A percentile compares a stretch with the other conserved stretches of the same genome.
phyloP scores from a whole-genome alignment of 2,329 filamentous ascomycete species.

The Colletotrichum magnum region DNA sequence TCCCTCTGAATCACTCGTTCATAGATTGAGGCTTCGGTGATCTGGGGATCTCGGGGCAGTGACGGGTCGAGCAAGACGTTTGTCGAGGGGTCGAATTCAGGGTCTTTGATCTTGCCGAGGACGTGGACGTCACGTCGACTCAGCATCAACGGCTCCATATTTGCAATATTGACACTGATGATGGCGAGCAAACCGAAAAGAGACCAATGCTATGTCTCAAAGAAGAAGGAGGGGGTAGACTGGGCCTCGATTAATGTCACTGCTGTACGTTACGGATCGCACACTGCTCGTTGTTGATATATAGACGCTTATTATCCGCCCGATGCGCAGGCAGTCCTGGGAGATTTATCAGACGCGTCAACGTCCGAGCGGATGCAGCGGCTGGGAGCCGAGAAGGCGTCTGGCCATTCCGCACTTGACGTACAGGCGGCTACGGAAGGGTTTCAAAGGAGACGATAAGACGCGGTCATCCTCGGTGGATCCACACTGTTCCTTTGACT shows the following conservation, averaged over 20 bases:
- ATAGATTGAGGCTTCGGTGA: conserved; percentile 66
- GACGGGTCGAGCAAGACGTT: conserved; percentile 68
- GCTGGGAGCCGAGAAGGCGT: conserved; percentile 7
- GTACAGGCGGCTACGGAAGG: conserved; percentile 36
- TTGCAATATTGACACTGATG: not conserved
- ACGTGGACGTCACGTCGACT: conserved; percentile 73
- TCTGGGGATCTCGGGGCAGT: conserved; percentile 70
- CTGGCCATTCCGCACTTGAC: conserved; percentile 34
- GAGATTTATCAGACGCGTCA: conserved; percentile 23
- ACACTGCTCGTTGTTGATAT: not conserved
- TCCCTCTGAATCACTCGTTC: conserved; percentile 65
- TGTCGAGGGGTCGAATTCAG: conserved; percentile 71
- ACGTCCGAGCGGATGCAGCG: conserved; percentile 5
- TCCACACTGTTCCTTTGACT: conserved; percentile 8
- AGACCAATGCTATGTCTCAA: not conserved
- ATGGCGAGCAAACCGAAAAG: conserved; percentile 2
- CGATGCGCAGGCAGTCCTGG: not conserved
- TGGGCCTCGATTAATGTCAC: not conserved
- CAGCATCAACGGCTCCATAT: conserved; percentile 65
- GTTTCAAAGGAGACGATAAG: conserved; percentile 24
- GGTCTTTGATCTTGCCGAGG: conserved; percentile 77
- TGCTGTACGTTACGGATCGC: conserved; percentile 1
- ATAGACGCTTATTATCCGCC: not conserved
- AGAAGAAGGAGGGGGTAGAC: not conserved
- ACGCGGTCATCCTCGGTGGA: conserved; percentile 20